A percentile compares a stretch with the other conserved stretches of the same genome.
phyloP scores from a whole-genome alignment of 2,329 filamentous ascomycete species.

The Dryadomyces sulphureus region DNA sequence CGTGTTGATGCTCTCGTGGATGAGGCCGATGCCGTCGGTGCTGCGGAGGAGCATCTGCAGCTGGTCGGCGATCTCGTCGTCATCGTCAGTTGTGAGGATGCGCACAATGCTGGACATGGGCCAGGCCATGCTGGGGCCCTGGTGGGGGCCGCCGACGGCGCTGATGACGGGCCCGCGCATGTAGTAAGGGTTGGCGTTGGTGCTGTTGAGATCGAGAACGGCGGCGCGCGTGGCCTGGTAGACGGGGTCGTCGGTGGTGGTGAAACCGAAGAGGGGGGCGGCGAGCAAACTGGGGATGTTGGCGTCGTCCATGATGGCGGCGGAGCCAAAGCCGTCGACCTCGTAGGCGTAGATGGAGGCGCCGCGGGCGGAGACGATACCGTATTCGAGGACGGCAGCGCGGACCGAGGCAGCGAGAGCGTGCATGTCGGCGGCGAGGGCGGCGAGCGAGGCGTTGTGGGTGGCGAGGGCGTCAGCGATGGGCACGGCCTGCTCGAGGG shows the following conservation, averaged over 20 bases:
- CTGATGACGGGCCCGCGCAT: conserved; percentile 37
- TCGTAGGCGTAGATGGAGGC: conserved; percentile 53
- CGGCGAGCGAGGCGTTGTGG: conserved; percentile 16
- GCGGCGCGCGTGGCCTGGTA: conserved; percentile 65
- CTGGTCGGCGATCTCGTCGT: conserved; percentile 57
- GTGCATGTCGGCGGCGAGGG: conserved; percentile 39
- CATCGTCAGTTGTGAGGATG: conserved; percentile 62
- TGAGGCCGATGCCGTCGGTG: conserved; percentile 57
- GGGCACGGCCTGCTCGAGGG: conserved; percentile 34
- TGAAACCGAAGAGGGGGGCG: conserved; percentile 45
- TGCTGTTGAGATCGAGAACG: conserved; percentile 36
- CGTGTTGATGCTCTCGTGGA: conserved; percentile 70
- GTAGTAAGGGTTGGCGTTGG: conserved; percentile 57
- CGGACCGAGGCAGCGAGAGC: conserved; percentile 36
- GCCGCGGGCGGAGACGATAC: conserved; percentile 35
- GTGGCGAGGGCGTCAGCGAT: conserved; percentile 28
- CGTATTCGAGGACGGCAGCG: conserved; percentile 12
- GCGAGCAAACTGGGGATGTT: conserved; percentile 50
- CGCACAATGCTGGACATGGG: conserved; percentile 74
- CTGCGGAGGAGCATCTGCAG: conserved; percentile 50
- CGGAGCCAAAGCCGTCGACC: conserved; percentile 53
- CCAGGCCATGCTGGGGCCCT: conserved; percentile 60
- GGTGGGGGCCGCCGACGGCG: conserved; percentile 36
- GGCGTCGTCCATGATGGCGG: conserved; percentile 49
- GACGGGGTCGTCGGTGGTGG: conserved; percentile 39